phyloP scores from a whole-genome alignment of 2,329 filamentous ascomycete genomes.

The Didymella pomorum region DNA sequence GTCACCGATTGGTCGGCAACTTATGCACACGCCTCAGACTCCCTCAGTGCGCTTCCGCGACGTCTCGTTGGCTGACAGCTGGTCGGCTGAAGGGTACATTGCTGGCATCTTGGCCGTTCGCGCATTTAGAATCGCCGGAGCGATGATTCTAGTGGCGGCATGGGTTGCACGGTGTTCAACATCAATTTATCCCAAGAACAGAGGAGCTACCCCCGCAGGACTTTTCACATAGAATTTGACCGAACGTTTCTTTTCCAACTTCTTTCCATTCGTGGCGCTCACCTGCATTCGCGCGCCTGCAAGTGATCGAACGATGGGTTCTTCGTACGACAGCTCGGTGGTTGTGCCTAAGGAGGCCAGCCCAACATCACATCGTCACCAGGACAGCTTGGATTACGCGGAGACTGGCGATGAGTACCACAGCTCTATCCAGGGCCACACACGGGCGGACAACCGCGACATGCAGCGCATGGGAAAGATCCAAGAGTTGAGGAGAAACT shows the following conservation, averaged over 20 bases:
- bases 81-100: slow-evolving; percentile 7
- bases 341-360: slow-evolving; percentile 20
- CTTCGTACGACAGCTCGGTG: slow-evolving; percentile 28
- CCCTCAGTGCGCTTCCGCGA: no score
- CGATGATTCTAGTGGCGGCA: slow-evolving; percentile 17
- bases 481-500: slow-evolving; percentile 47
- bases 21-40: not conserved
- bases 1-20: slow-evolving; percentile 11
- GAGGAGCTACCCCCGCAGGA: slow-evolving; percentile 5
- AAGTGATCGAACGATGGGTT: slow-evolving; percentile 27
- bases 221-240: slow-evolving; percentile 13
- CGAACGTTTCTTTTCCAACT: slow-evolving; percentile 14
- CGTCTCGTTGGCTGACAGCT: slow-evolving; percentile 18
- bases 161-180: slow-evolving; percentile 22
- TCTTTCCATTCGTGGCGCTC: slow-evolving; percentile 14
- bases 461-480: slow-evolving; percentile 48
- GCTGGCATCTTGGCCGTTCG: slow-evolving; percentile 17
- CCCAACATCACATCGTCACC: slow-evolving; percentile 16
- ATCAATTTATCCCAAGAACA: slow-evolving; percentile 6
- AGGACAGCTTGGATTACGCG: slow-evolving; percentile 31
- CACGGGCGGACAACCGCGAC: slow-evolving; percentile 38
- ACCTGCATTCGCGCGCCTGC: slow-evolving; percentile 25
- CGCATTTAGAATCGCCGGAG: slow-evolving; percentile 10
- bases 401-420: slow-evolving; percentile 40
- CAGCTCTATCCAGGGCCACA: slow-evolving; percentile 38